These are phyloP conservation scores for Ophiostoma sp. DNA, from an alignment of 2,329 filamentous ascomycete species.

Conservation along the genomic window DNA sequence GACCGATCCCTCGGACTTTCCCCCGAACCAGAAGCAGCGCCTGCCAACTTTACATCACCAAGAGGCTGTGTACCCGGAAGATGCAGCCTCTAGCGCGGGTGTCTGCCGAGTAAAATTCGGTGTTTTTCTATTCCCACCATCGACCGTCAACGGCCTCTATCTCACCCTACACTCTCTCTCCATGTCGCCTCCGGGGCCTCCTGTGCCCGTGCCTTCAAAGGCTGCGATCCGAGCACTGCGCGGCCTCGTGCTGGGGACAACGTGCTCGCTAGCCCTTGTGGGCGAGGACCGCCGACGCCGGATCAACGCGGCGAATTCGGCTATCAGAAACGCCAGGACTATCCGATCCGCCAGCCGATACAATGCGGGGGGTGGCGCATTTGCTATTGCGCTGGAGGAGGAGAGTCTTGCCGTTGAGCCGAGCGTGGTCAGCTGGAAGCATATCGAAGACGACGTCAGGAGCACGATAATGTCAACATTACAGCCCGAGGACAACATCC, in stretches of 20 bases:
- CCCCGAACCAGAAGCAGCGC: background rate
- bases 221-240: conserved; percentile 42
- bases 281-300: conserved; percentile 43
- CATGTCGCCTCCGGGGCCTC: conserved; percentile 31
- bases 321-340: conserved; percentile 38
- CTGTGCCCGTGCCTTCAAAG: conserved; percentile 42
- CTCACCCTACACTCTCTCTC: background rate
- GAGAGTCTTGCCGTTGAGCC: conserved; percentile 18
- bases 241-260: conserved; percentile 42
- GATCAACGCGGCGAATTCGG: conserved; percentile 38
- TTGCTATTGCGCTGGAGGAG: conserved; percentile 26
- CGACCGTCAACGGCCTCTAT: background rate
- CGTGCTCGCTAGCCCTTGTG: conserved; percentile 41
- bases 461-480: background rate
- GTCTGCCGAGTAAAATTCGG: background rate
- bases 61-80: background rate
- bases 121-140: background rate
- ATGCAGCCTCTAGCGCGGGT: conserved; percentile 11
- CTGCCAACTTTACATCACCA: background rate
- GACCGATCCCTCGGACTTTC: background rate
- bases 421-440: background rate
- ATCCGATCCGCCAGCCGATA: conserved; percentile 39
- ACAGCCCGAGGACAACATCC: conserved; percentile 1
- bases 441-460: background rate
- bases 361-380: conserved; percentile 30